phyloP scores from a whole-genome alignment of 75 land plant species.

The Isoetes taiwanensis region DNA sequence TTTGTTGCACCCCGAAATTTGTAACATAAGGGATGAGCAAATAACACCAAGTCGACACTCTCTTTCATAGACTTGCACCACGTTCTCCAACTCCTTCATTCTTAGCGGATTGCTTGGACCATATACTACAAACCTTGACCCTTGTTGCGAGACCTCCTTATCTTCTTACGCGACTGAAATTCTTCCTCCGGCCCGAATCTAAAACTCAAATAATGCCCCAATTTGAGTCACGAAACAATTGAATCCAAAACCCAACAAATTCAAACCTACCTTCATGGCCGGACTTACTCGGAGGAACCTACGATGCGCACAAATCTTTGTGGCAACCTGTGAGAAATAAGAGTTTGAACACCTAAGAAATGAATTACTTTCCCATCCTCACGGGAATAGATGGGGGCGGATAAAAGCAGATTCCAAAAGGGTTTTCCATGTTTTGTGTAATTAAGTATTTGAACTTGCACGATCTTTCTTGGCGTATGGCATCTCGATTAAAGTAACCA shows the following conservation, averaged over 20 bases:
- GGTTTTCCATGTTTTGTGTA: constrained; percentile 65
- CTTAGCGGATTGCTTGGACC: constrained; percentile 47
- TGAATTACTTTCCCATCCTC: constrained; percentile 61
- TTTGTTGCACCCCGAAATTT: constrained; percentile 87
- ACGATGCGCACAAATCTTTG: neutral
- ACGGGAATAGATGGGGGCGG: constrained; percentile 61
- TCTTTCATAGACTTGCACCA: too few species aligned
- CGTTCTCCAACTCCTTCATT: constrained; percentile 22
- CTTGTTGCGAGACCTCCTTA: constrained; percentile 42
- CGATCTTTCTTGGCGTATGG: constrained; percentile 51
- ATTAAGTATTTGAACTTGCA: constrained; percentile 58
- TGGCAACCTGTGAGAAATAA: constrained; percentile 17
- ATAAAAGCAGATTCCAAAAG: constrained; percentile 67
- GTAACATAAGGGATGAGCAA: constrained; percentile 46
- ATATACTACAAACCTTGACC: constrained; percentile 30
- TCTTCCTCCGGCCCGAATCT: too few species aligned
- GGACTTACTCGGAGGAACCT: too few species aligned
- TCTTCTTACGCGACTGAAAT: constrained; percentile 37
- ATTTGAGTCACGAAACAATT: too few species aligned
- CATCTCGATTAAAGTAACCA: constrained; percentile 71
- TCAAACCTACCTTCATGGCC: too few species aligned
- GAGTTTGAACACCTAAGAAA: constrained; percentile 82
- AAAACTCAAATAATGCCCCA: too few species aligned
- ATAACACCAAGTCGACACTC: too few species aligned
- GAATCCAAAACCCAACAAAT: too few species aligned